Conservation (phyloP, 345 rosid species). For the Euphorbia peplus region DNA sequence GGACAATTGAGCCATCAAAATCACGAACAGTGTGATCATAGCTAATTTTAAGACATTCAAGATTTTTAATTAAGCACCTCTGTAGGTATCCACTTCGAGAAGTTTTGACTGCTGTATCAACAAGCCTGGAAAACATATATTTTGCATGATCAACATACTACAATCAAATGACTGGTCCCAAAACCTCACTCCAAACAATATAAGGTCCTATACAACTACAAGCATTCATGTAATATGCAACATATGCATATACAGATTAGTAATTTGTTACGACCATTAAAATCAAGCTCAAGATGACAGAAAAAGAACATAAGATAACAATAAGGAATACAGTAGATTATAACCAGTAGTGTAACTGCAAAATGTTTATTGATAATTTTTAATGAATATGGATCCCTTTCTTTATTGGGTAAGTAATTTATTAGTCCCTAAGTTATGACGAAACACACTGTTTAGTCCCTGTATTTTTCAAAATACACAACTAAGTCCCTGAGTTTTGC, state of each 20-base stretch:
- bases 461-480: no score
- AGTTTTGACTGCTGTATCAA: slow-evolving; percentile 98
- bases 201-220: neutral
- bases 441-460: no score
- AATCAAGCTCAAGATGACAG: neutral
- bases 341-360: neutral
- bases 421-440: no score
- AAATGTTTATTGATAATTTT: neutral
- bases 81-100: slow-evolving; percentile 99
- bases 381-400: neutral
- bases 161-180: neutral
- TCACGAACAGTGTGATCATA: slow-evolving; percentile 98
- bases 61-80: slow-evolving; percentile 94
- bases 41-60: slow-evolving; percentile 79
- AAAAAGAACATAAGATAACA: neutral
- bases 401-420: no score
- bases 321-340: neutral
- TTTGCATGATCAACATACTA: slow-evolving; percentile 6
- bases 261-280: neutral
- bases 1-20: slow-evolving; percentile 89
- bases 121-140: slow-evolving; percentile 53
- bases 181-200: neutral
- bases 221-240: neutral
- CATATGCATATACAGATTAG: neutral
- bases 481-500: no score